phyloP scores from a whole-genome alignment of 371 early-diverging fungal species.

The Mucor sp. region DNA sequence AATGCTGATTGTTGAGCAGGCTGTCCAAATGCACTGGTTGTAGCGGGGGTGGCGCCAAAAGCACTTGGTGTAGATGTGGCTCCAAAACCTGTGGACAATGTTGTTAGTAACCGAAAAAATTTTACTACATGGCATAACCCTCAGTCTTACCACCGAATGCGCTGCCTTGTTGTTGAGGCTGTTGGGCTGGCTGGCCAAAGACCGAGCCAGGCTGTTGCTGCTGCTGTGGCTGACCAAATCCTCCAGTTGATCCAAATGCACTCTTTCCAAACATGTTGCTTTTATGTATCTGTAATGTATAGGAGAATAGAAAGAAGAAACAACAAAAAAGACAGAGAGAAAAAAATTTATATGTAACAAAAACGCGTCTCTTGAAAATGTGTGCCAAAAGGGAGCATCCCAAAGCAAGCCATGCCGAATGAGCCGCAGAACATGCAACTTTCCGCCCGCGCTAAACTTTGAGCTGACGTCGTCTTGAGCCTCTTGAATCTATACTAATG shows the following conservation, averaged over 20 bases:
- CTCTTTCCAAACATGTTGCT: constrained; percentile 44
- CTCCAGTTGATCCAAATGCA: constrained; percentile 43
- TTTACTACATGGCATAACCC: neutral
- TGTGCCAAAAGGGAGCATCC: neutral
- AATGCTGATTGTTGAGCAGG: constrained; percentile 45
- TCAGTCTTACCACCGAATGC: constrained; percentile 54
- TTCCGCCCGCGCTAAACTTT: neutral
- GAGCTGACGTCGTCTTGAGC: neutral
- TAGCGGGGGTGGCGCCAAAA: constrained; percentile 38
- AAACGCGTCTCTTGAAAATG: constrained; percentile 5
- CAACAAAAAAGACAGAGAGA: neutral
- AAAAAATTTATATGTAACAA: neutral
- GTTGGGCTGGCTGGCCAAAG: constrained; percentile 43
- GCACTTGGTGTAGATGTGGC: constrained; percentile 40
- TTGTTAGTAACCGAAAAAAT: neutral
- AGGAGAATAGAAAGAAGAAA: constrained; percentile 1
- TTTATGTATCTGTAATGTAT: neutral
- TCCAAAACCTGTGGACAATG: constrained; percentile 45
- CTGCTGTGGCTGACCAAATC: constrained; percentile 63
- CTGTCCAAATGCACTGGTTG: constrained; percentile 55
- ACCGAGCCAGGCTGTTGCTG: constrained; percentile 44
- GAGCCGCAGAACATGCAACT: neutral
- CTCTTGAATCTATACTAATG: too few species aligned
- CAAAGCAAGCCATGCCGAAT: neutral
- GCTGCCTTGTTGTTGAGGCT: constrained; percentile 39